Base-by-base conservation (phyloP, 1,139 yeast species). In the Saccharomyces hybrid region DNA sequence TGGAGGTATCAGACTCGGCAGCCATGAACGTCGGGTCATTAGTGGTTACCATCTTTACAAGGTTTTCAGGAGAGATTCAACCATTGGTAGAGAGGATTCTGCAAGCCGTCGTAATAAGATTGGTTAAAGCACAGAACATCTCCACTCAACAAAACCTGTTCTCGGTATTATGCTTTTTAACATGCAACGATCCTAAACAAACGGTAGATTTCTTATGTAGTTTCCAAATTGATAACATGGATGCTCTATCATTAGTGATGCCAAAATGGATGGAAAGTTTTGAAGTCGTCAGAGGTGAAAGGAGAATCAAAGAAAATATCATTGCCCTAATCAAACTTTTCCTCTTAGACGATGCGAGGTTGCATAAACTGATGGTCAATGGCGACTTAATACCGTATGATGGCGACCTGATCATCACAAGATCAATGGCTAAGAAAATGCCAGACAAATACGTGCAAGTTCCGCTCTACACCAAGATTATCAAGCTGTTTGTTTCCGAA, bases 221-320 rank as follows among this genome's bases (percentile, higher is more conserved):
- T n/a, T 72, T 81, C 53, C 67, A 69, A 1, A 62, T 79, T 2
- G 66, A 65, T 11, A 59, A 63, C 14, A 57, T 52, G 0, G 57
- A 54, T 3, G 84, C 83, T 1, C 67, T 85, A n/a, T 68, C 70
- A 7, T 68, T 74, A 2, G 80, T 85, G 1, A 66, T 88, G 51
- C 84, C 86, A 4, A 84, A 86, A 54, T 91, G 98, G 97, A 78
- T 91, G 52, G 82, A 82, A 38, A 80, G 90, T 1, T 91, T 88
- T 70, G 95, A 88, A 63, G 82, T 86, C 1, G 79, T 91, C 49
- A 75, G 95, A 56, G 97, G 97, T 0, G 84, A 80, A 57, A 87
- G 84, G 42, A 83, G 82, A 57, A 88, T 91, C 54, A 78, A 80
- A 59, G 82, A 82, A 56, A 88, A 87, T 65, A 79, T 88, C 4